Percentiles rank a stretch among this genome's conserved stretches.
Conservation (phyloP, 148 eudicot species). For the Polygonum aviculare region DNA sequence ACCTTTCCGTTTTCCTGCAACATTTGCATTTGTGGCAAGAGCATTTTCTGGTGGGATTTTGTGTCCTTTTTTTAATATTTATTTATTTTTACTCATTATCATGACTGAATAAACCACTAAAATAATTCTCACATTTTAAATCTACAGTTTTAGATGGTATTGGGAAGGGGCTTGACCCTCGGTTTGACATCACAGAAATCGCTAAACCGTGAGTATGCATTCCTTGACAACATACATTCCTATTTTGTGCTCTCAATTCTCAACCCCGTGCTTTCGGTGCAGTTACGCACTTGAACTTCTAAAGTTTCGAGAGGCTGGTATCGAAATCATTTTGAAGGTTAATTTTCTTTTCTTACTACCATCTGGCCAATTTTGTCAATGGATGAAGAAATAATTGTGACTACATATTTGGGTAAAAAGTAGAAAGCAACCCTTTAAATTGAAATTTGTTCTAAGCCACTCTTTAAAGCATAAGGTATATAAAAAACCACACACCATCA, state of each 20-base stretch:
- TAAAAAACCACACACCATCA: too few relatives aligned
- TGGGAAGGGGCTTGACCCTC: slow-evolving; percentile 99
- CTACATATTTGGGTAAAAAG: too few relatives aligned
- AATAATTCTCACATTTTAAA: not conserved
- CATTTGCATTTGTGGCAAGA: slow-evolving; percentile 53
- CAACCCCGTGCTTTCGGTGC: slow-evolving; percentile 17
- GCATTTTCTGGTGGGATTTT: slow-evolving; percentile 47
- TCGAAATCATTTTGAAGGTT: slow-evolving; percentile 84
- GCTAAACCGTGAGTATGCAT: slow-evolving; percentile 81
- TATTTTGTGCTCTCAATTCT: not conserved
- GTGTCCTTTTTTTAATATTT: not conserved
- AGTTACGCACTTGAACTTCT: slow-evolving; percentile 92
- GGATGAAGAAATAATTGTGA: not conserved
- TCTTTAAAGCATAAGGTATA: too few relatives aligned
- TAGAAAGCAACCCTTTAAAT: too few relatives aligned
- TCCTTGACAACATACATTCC: not conserved
- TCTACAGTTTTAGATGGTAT: slow-evolving; percentile 88
- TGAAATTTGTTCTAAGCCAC: too few relatives aligned
- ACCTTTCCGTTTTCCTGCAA: slow-evolving; percentile 96
- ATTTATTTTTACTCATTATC: too few relatives aligned
- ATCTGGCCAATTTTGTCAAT: not conserved
- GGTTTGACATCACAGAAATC: slow-evolving; percentile 96
- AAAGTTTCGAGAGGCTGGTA: slow-evolving; percentile 92
- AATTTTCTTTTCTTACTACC: slow-evolving; percentile 1
- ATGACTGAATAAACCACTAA: slow-evolving; percentile 1